phyloP scores from a whole-genome alignment of 1,284 basidiomycete species.

The Dichomitus squalens region DNA sequence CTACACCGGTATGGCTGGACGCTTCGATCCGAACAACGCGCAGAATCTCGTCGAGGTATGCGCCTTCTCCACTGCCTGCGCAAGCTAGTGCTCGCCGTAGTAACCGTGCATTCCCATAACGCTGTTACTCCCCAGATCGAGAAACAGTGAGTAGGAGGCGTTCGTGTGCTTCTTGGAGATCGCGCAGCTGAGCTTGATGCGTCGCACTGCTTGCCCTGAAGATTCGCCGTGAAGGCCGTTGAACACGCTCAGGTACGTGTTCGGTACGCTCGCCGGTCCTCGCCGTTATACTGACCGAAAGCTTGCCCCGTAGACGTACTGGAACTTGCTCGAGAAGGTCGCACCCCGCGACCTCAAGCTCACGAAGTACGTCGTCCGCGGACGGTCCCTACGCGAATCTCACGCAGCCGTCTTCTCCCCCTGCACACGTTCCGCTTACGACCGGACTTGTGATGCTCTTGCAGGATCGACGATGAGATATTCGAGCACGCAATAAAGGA shows the following conservation, averaged over 20 bases:
- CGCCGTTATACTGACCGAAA: background rate
- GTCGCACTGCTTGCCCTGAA: constrained; percentile 4
- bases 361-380: constrained; percentile 63
- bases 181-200: background rate
- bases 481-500: constrained; percentile 73
- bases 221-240: constrained; percentile 95
- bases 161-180: background rate
- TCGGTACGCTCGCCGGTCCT: background rate
- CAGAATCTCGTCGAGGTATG: constrained; percentile 87
- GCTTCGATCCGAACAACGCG: constrained; percentile 84
- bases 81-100: background rate
- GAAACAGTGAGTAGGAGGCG: constrained; percentile 74
- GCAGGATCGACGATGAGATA: constrained; percentile 91
- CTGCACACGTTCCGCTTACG: background rate
- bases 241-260: constrained; percentile 85
- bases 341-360: constrained; percentile 76
- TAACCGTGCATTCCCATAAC: background rate
- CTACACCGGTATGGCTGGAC: constrained; percentile 45
- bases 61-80: constrained; percentile 1
- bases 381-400: background rate
- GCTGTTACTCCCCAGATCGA: constrained; percentile 69
- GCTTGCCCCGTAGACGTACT: constrained; percentile 76
- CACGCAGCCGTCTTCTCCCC: background rate
- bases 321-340: constrained; percentile 90
- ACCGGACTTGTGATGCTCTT: background rate